Conservation (phyloP, 2,329 filamentous ascomycete species). For the Phialophora expanda region DNA sequence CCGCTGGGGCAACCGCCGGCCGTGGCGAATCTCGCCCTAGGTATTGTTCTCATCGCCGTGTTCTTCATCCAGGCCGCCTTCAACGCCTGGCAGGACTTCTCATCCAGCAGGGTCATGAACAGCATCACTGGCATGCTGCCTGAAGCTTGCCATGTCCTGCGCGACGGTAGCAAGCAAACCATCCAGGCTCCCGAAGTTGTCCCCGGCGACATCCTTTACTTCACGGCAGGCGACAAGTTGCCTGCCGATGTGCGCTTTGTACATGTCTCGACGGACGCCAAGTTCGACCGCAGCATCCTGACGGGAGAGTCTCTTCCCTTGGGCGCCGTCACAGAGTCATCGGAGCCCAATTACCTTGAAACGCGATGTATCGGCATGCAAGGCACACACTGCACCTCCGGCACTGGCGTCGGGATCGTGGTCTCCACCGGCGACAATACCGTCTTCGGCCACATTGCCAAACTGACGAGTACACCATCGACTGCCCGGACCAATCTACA, state of each 20-base stretch:
- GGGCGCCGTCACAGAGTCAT: constrained; percentile 66
- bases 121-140: constrained; percentile 83
- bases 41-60: constrained; percentile 72
- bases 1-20: constrained; percentile 75
- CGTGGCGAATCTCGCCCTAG: constrained; percentile 72
- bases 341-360: constrained; percentile 76
- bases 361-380: constrained; percentile 77
- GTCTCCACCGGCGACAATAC: constrained; percentile 73
- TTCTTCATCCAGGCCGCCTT: constrained; percentile 73
- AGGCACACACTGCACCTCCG: constrained; percentile 77
- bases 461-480: constrained; percentile 72
- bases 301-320: constrained; percentile 73
- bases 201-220: constrained; percentile 70
- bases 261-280: constrained; percentile 70
- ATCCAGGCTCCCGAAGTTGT: constrained; percentile 67
- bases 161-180: constrained; percentile 60
- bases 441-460: constrained; percentile 76
- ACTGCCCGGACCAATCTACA: constrained; percentile 71
- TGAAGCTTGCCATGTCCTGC: constrained; percentile 69
- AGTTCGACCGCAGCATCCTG: constrained; percentile 74
- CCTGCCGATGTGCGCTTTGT: constrained; percentile 75
- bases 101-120: constrained; percentile 75
- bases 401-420: constrained; percentile 69
- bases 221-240: constrained; percentile 74
- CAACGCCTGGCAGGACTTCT: constrained; percentile 76